Evolutionary conservation across 257 asterid genomes (phyloP).

Genomic region (Nicotiana attenuata): DNA sequence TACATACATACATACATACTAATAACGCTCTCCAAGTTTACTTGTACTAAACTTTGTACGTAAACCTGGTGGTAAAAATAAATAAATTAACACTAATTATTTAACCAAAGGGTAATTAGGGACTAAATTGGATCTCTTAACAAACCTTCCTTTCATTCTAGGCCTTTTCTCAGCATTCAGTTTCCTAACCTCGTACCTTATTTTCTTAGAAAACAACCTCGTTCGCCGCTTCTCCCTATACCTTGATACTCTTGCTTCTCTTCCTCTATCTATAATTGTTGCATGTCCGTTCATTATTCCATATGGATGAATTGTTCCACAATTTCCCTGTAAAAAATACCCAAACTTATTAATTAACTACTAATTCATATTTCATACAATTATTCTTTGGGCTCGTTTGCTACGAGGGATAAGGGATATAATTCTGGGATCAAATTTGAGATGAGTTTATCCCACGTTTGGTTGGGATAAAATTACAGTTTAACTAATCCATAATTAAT

Average conservation of each 20-base stretch:
- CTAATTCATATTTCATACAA: not conserved
- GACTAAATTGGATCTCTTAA: conserved; percentile 52
- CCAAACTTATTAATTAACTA: not conserved
- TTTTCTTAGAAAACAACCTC: conserved; percentile 86
- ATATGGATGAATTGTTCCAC: conserved; percentile 45
- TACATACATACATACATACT: not conserved
- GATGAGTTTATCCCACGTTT: no score
- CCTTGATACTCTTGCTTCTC: conserved; percentile 84
- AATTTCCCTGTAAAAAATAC: conserved; percentile 37
- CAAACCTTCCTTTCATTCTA: conserved; percentile 93
- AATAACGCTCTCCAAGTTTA: not conserved
- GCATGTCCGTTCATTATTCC: conserved; percentile 22
- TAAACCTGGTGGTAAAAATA: not conserved
- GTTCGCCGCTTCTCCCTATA: conserved; percentile 80
- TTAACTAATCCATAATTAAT: no score
- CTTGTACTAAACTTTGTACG: not conserved
- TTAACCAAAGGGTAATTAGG: conserved; percentile 29
- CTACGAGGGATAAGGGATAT: no score
- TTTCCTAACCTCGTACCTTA: conserved; percentile 88
- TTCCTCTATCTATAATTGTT: conserved; percentile 44
- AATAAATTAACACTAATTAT: conserved; percentile 24
- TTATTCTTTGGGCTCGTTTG: no score
- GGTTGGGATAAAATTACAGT: no score
- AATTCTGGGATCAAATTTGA: no score
- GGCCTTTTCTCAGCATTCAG: conserved; percentile 96